Conservation (phyloP, 164 flowering plant species). For the Litsea cubeba region DNA sequence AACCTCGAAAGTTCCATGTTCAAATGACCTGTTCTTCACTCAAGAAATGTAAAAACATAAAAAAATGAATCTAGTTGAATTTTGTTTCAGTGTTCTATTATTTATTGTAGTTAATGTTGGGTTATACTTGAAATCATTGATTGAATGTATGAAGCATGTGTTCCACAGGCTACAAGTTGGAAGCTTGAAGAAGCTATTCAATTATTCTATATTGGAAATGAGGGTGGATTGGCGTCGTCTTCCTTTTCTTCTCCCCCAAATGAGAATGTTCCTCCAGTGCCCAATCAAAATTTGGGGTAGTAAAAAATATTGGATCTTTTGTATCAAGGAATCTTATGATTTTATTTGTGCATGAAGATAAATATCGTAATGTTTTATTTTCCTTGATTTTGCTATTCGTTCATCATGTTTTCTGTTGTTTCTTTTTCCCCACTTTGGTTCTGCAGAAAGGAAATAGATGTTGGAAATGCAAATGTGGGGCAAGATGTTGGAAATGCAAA, state of each 20-base stretch:
- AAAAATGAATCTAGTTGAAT: not conserved
- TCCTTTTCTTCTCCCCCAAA: slow-evolving; percentile 25
- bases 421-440: slow-evolving; percentile 2
- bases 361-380: not conserved
- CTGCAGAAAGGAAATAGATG: slow-evolving; percentile 29
- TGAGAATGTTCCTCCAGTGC: slow-evolving; percentile 22
- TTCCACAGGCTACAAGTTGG: slow-evolving; percentile 86
- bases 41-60: not conserved
- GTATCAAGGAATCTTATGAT: not conserved
- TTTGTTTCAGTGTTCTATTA: not conserved
- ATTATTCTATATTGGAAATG: slow-evolving; percentile 75
- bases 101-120: not conserved
- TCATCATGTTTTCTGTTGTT: not conserved
- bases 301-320: not conserved
- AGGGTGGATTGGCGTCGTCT: slow-evolving; percentile 36
- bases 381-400: not conserved
- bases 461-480: slow-evolving; percentile 23
- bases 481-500: slow-evolving; percentile 28
- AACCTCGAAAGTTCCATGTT: too few relatives aligned
- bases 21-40: too few relatives aligned
- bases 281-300: slow-evolving; percentile 37
- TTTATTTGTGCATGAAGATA: not conserved
- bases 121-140: not conserved
- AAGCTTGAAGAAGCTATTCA: slow-evolving; percentile 94
- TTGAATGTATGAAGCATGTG: slow-evolving; percentile 1